These are phyloP conservation scores for Ajuga chamaepitys DNA, from an alignment of 257 asterid species.

Conservation along the genomic window DNA sequence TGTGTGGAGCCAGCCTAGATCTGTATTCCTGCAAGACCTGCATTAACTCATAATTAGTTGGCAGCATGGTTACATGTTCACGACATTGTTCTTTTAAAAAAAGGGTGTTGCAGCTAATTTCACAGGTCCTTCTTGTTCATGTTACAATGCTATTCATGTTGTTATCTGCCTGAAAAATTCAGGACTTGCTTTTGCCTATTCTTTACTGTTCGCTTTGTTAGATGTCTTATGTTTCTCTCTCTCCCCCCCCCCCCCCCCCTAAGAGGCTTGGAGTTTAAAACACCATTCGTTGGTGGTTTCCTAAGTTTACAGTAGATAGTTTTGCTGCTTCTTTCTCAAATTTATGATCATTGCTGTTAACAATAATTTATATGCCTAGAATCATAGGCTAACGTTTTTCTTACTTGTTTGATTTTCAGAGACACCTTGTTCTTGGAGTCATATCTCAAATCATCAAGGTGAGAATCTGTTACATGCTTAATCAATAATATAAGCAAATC, in stretches of 20 bases:
- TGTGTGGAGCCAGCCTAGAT: not conserved
- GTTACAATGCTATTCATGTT: not conserved
- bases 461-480: constrained; percentile 14
- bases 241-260: not conserved
- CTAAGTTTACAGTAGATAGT: constrained; percentile 2
- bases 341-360: not conserved
- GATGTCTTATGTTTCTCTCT: not conserved
- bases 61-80: not conserved
- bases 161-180: not conserved
- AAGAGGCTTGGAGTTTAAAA: not conserved
- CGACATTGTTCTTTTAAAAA: not conserved
- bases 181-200: not conserved
- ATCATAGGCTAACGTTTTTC: constrained; percentile 19
- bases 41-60: not conserved
- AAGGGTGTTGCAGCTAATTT: not conserved
- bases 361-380: not conserved
- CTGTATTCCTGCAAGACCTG: not conserved
- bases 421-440: constrained; percentile 97
- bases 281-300: not conserved
- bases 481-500: constrained; percentile 1
- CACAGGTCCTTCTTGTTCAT: not conserved
- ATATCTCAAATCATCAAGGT: constrained; percentile 99
- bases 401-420: constrained; percentile 44
- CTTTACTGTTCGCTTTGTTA: not conserved
- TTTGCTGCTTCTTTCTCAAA: not conserved